Evolutionary conservation across 2,329 filamentous ascomycete genomes (phyloP).

Genomic region (Aspergillus nomiae): DNA sequence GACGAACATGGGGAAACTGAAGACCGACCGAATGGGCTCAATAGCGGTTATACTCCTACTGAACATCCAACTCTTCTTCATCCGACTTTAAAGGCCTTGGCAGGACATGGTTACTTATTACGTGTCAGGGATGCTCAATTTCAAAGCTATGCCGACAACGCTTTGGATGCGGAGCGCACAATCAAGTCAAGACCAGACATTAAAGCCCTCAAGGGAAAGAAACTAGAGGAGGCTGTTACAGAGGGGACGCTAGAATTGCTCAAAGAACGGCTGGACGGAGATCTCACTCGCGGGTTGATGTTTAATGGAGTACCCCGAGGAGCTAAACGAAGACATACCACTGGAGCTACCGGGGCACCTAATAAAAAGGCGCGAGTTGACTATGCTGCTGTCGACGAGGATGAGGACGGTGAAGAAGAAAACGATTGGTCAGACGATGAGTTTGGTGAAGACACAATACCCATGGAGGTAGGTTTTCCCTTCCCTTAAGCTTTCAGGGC

Average conservation of each 20-base stretch:
- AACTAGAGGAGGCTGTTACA: conserved; percentile 35
- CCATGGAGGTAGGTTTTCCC: conserved; percentile 39
- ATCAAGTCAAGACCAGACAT: conserved; percentile 33
- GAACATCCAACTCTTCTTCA: conserved; percentile 33
- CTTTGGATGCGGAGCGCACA: conserved; percentile 40
- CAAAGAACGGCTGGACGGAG: conserved; percentile 36
- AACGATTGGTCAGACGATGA: conserved; percentile 42
- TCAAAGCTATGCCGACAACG: conserved; percentile 43
- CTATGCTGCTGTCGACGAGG: conserved; percentile 32
- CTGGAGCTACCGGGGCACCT: conserved; percentile 19
- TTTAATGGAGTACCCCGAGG: conserved; percentile 36
- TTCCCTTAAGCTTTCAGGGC: neutral
- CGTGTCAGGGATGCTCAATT: conserved; percentile 44
- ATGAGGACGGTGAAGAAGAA: conserved; percentile 33
- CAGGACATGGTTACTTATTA: conserved; percentile 44
- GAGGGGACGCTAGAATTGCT: conserved; percentile 33
- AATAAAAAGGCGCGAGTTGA: conserved; percentile 25
- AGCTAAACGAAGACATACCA: conserved; percentile 34
- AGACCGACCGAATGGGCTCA: conserved; percentile 21
- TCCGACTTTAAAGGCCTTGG: conserved; percentile 41
- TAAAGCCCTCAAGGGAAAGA: conserved; percentile 42
- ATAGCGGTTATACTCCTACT: conserved; percentile 25
- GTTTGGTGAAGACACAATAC: conserved; percentile 33
- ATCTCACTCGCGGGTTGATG: conserved; percentile 35
- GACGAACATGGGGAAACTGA: conserved; percentile 21